phyloP scores from a whole-genome alignment of 139 green algal genomes.

The Chlamydomonas asymmetrica region DNA sequence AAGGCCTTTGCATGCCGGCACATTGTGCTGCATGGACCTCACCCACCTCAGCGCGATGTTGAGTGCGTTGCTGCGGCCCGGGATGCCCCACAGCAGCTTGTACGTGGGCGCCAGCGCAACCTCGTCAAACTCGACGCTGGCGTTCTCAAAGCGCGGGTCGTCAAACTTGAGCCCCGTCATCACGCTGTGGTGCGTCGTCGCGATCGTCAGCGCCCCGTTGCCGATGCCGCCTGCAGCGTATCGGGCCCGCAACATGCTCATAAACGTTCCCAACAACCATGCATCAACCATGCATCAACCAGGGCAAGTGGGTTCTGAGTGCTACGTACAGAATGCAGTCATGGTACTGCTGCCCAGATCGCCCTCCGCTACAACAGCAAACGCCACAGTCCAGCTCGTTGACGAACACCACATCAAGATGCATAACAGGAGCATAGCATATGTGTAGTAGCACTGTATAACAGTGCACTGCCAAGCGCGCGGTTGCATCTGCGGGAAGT shows the following conservation, averaged over 20 bases:
- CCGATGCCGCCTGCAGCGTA: conserved; percentile 42
- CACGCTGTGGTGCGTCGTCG: conserved; percentile 83
- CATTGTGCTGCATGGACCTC: neutral
- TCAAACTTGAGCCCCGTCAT: conserved; percentile 84
- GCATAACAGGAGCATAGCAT: too few relatives aligned
- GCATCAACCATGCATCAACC: too few relatives aligned
- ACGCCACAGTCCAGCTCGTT: too few relatives aligned
- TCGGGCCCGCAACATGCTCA: neutral
- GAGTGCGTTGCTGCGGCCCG: conserved; percentile 72
- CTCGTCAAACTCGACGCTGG: conserved; percentile 88
- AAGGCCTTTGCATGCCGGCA: neutral
- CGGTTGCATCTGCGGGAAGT: too few relatives aligned
- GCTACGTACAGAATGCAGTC: too few relatives aligned
- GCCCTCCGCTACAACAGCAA: too few relatives aligned
- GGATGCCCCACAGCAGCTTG: conserved; percentile 84
- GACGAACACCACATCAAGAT: too few relatives aligned
- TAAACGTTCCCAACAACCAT: neutral
- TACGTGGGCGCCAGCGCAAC: conserved; percentile 80
- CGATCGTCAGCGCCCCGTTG: conserved; percentile 67
- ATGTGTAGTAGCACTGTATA: too few relatives aligned
- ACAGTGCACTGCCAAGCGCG: too few relatives aligned
- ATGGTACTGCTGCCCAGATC: too few relatives aligned
- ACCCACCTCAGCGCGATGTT: conserved; percentile 57
- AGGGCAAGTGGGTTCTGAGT: too few relatives aligned
- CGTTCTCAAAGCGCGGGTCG: conserved; percentile 84